These are phyloP conservation scores for Barnettozyma wickerhamii DNA, from an alignment of 805 yeast species.

Conservation along the genomic window DNA sequence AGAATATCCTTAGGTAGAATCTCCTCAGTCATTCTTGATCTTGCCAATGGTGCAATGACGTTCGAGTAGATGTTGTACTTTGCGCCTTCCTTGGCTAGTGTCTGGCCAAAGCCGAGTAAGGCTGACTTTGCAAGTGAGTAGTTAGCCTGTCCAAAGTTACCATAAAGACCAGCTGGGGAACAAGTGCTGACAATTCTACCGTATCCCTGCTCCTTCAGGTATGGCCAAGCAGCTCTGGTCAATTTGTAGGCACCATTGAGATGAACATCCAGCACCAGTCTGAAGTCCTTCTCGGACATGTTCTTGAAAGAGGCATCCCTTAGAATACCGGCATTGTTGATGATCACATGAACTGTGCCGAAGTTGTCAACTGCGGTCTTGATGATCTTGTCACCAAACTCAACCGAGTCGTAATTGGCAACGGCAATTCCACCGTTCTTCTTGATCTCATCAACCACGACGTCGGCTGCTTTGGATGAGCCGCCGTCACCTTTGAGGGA, in stretches of 20 bases:
- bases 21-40: constrained; percentile 93
- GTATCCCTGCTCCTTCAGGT: constrained; percentile 74
- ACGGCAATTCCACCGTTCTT: constrained; percentile 80
- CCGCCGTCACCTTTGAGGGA: constrained; percentile 70
- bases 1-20: constrained; percentile 82
- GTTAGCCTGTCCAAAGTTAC: constrained; percentile 95
- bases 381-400: constrained; percentile 78
- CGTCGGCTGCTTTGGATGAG: constrained; percentile 76
- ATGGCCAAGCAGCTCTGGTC: constrained; percentile 89
- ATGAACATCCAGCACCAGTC: constrained; percentile 80
- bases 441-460: constrained; percentile 81
- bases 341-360: constrained; percentile 83
- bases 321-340: constrained; percentile 94
- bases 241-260: constrained; percentile 84
- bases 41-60: constrained; percentile 91
- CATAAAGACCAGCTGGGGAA: constrained; percentile 95
- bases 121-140: constrained; percentile 93
- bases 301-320: constrained; percentile 85
- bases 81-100: constrained; percentile 90
- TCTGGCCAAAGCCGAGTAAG: constrained; percentile 86
- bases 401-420: constrained; percentile 90
- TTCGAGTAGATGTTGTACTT: constrained; percentile 81
- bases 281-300: constrained; percentile 78
- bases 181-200: constrained; percentile 94
- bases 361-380: constrained; percentile 81